Evolutionary conservation across 2,329 filamentous ascomycete species (phyloP), one percentile per base, ranked within the genome.

Genomic region (Onygenales sp.): DNA sequence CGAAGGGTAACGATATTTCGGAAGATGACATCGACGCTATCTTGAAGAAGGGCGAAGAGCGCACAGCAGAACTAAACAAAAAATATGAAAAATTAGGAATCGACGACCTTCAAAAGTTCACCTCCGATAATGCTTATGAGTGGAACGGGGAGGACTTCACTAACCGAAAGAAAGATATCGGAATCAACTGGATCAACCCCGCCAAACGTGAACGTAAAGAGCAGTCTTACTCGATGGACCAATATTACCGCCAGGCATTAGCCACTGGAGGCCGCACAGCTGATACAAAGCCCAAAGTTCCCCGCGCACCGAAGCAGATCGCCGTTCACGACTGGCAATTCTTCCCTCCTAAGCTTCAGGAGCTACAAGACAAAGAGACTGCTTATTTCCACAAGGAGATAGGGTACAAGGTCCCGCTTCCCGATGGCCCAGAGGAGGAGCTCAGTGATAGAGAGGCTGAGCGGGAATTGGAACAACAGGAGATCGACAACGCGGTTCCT

Each of bases 71-170:
- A 68, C 80, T 98, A 42, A 97, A 90, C 66, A 86, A 88, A 60
- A 92, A 90, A 70, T 98, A 97, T 63, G 93, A 97, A 69, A 95
- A 95, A 67, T 83, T 98, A 42, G 93, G 94, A 58, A 87, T 98
- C 33, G 93, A 98, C 67, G 93, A 98, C 61, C 74, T 98, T 43
- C 93, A 98, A 67, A 97, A 97, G 66, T 98, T 98, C 70, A 93
- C 87, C 1, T 96, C 92, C 0, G 93, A 98, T 63, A 95, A 89
- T 52, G 91, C 94, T 0, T 98, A 98, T 64, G 93, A 97, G 67
- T 98, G 94, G 94, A 98, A 98, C 59, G 93, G 93, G 46, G 86
- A 97, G 72, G 92, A 92, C 63, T 98, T 98, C 68, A 88, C 90
- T 51, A 88, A 87, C 54, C 82, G 85, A 66, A 94, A 94, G 74